Evolutionary conservation across 1,139 yeast species (phyloP).

Genomic region (Torulaspora pretoriensis): DNA sequence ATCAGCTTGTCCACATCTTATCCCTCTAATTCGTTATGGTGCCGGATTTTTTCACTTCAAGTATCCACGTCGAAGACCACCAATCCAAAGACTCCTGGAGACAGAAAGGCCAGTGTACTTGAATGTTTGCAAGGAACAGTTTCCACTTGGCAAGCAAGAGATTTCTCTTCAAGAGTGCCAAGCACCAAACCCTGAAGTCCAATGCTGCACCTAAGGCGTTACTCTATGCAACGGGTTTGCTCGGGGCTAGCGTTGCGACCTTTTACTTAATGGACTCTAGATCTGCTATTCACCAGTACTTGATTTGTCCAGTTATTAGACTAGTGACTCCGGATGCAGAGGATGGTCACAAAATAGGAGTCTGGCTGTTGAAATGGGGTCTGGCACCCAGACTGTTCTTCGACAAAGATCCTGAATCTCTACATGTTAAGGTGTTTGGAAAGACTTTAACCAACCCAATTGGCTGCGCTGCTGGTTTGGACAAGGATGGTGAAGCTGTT

Average conservation of each 20-base stretch:
- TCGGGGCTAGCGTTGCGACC: slow-evolving; percentile 39
- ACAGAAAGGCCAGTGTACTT: not conserved
- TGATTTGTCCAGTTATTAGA: slow-evolving; percentile 72
- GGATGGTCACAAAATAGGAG: slow-evolving; percentile 74
- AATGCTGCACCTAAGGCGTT: slow-evolving; percentile 26
- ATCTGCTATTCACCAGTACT: slow-evolving; percentile 76
- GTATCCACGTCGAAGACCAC: not conserved
- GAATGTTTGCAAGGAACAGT: slow-evolving; percentile 15
- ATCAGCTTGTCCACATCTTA: not conserved
- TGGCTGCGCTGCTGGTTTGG: slow-evolving; percentile 95
- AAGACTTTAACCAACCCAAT: slow-evolving; percentile 64
- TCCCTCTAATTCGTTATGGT: not conserved
- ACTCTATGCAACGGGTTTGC: slow-evolving; percentile 34
- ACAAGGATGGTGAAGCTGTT: slow-evolving; percentile 91
- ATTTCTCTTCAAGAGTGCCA: slow-evolving; percentile 12
- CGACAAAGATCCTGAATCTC: slow-evolving; percentile 51
- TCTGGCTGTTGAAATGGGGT: slow-evolving; percentile 64
- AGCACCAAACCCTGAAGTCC: slow-evolving; percentile 22
- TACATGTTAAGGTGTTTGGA: slow-evolving; percentile 64
- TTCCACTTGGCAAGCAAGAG: slow-evolving; percentile 15
- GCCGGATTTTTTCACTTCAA: not conserved
- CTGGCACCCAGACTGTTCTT: slow-evolving; percentile 57
- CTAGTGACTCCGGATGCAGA: slow-evolving; percentile 70
- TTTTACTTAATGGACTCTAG: slow-evolving; percentile 67
- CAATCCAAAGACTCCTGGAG: not conserved